Conservation (phyloP, 805 yeast genomes). For the Saturnispora besseyi region DNA sequence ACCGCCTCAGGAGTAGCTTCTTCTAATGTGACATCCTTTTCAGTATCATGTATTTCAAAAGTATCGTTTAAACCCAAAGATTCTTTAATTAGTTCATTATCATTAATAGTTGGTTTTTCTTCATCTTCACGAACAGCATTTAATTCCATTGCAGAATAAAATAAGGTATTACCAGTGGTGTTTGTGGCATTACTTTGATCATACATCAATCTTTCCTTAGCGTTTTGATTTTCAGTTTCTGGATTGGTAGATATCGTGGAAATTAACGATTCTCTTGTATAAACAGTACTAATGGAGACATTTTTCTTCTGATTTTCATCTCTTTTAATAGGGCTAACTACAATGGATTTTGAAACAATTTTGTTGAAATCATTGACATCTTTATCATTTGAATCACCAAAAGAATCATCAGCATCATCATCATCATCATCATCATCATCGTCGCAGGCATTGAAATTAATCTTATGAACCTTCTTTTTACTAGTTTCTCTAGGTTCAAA, state of each 20-base stretch:
- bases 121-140: not conserved
- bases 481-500: not conserved
- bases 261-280: slow-evolving; percentile 2
- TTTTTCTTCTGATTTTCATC: not conserved
- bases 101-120: not conserved
- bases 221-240: not conserved
- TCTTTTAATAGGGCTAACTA: not conserved
- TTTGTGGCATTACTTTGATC: slow-evolving; percentile 1
- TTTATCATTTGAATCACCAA: not conserved
- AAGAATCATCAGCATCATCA: not conserved
- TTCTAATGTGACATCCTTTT: not conserved
- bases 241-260: not conserved
- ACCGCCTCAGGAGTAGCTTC: not conserved
- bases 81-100: not conserved
- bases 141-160: slow-evolving; percentile 1
- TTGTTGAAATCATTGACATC: not conserved
- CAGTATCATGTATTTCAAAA: not conserved
- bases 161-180: slow-evolving; percentile 1
- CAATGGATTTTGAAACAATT: not conserved
- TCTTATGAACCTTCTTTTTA: slow-evolving; percentile 5
- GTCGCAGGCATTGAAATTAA: not conserved
- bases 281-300: not conserved
- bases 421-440: not conserved
- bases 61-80: not conserved
- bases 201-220: not conserved